These are phyloP conservation scores for Sanghuangporus weigelae DNA, from an alignment of 1,284 basidiomycete species.

Conservation along the genomic window DNA sequence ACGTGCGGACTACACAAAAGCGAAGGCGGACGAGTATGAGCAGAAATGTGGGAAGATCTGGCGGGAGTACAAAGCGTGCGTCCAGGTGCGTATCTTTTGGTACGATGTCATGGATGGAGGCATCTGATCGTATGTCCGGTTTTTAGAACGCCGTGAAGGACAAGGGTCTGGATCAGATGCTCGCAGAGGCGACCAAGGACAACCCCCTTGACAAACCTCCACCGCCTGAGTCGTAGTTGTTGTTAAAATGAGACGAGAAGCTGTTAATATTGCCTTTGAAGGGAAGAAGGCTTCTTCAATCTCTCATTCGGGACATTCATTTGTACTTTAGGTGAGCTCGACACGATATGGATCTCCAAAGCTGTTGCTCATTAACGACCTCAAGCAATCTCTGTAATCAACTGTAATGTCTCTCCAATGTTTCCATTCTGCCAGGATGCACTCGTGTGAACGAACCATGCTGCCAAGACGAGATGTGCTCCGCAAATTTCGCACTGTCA, in stretches of 20 bases:
- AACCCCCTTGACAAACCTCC: constrained; percentile 65
- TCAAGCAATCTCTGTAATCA: too few relatives aligned
- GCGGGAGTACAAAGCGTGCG: constrained; percentile 73
- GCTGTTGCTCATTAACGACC: too few relatives aligned
- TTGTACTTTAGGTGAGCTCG: neutral
- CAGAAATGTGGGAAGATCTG: constrained; percentile 77
- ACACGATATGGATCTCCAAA: too few relatives aligned
- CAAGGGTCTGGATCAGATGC: constrained; percentile 69
- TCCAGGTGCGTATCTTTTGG: constrained; percentile 46
- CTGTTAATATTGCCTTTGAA: too few relatives aligned
- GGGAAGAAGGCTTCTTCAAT: too few relatives aligned
- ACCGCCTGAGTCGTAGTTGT: constrained; percentile 16
- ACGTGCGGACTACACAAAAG: constrained; percentile 41
- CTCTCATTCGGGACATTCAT: neutral
- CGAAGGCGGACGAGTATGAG: constrained; percentile 79
- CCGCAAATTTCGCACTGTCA: too few relatives aligned
- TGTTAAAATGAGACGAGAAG: neutral
- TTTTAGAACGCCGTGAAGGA: constrained; percentile 75
- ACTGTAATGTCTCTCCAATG: too few relatives aligned
- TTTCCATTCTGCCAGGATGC: too few relatives aligned
- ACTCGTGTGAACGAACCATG: too few relatives aligned
- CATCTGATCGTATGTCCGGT: neutral
- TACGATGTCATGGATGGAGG: neutral
- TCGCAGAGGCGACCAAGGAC: constrained; percentile 77
- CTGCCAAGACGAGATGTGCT: too few relatives aligned